A percentile compares a stretch with the other conserved stretches of the same genome.
Conservation (phyloP, 208 protist species). For the Trypanosoma cruzi region DNA sequence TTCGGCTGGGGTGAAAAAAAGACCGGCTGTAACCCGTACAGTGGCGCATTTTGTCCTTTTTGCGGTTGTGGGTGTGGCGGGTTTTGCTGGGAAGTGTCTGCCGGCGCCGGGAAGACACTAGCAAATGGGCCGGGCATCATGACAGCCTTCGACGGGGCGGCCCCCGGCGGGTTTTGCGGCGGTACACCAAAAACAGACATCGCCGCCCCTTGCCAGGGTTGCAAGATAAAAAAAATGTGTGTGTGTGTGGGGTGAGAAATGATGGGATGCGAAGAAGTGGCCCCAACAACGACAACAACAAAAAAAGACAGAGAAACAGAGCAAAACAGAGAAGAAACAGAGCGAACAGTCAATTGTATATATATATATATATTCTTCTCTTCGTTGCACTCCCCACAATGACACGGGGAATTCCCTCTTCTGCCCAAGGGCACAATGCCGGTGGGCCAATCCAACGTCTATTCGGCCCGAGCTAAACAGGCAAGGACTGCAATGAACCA, state of each 20-base stretch:
- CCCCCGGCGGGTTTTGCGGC: neutral
- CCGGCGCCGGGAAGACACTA: neutral
- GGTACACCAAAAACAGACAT: slow-evolving; percentile 19
- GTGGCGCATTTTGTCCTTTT: too few species aligned
- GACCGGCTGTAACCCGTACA: too few species aligned
- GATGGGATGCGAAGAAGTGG: neutral
- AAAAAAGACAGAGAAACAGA: too few species aligned
- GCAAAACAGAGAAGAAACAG: too few species aligned
- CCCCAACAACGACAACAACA: neutral
- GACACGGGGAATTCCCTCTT: too few species aligned
- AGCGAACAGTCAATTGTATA: too few species aligned
- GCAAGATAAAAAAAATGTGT: slow-evolving; percentile 8
- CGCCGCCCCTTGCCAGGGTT: neutral
- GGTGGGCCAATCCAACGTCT: neutral
- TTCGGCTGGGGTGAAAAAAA: too few species aligned
- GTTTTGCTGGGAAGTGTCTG: too few species aligned
- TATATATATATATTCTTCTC: too few species aligned
- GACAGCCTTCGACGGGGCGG: neutral
- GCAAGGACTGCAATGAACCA: slow-evolving; percentile 40
- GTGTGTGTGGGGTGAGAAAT: too few species aligned
- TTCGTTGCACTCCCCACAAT: too few species aligned
- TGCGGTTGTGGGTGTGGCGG: too few species aligned
- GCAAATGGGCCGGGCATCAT: neutral
- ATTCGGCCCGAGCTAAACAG: slow-evolving; percentile 1
- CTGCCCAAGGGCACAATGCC: neutral